Conservation (phyloP, 2,329 filamentous ascomycete genomes). For the Xylaria sp. region DNA sequence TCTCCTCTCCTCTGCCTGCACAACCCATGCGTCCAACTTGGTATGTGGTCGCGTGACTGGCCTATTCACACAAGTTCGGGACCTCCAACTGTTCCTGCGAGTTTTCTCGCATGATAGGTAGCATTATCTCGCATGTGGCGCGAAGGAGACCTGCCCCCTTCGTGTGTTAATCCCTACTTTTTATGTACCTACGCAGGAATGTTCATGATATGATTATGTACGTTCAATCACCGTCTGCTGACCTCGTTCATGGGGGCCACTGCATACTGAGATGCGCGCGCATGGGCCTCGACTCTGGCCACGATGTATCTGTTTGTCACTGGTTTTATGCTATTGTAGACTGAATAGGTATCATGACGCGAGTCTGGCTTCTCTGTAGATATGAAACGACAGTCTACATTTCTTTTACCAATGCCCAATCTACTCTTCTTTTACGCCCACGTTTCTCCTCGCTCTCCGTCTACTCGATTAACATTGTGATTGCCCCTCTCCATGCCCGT, state of each 20-base stretch:
- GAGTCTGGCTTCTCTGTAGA: constrained; percentile 7
- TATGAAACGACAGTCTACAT: constrained; percentile 13
- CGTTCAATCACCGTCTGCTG: neutral
- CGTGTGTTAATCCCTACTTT: neutral
- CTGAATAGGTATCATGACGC: neutral
- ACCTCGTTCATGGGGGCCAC: neutral
- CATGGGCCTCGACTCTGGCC: neutral
- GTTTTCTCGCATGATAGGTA: constrained; percentile 40
- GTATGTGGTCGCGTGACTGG: constrained; percentile 8
- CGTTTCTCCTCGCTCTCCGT: neutral
- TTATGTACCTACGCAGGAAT: neutral
- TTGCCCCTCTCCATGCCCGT: neutral
- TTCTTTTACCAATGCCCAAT: constrained; percentile 11
- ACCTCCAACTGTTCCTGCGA: constrained; percentile 25
- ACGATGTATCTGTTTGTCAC: neutral
- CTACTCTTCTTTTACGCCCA: constrained; percentile 2
- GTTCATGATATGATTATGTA: neutral
- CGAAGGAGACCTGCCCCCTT: neutral
- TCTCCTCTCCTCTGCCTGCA: neutral
- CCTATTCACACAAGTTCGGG: neutral
- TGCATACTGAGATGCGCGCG: neutral
- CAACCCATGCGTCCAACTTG: neutral
- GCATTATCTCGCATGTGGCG: constrained; percentile 23
- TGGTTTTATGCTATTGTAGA: neutral
- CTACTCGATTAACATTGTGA: constrained; percentile 3